These are phyloP conservation scores for Dictyostelium citrinum DNA, from an alignment of 78 protist species.

Conservation along the genomic window DNA sequence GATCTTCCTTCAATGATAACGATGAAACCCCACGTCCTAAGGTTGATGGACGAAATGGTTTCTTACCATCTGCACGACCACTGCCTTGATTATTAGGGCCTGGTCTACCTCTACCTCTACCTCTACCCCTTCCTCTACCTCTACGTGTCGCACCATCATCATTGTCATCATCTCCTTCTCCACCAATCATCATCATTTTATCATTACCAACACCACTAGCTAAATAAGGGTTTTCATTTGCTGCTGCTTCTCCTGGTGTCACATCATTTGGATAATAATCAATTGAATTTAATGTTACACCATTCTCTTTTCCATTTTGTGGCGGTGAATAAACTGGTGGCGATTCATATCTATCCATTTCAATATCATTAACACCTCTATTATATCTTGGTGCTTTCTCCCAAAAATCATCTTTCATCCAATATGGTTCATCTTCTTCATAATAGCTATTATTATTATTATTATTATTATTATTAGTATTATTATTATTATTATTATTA, in stretches of 20 bases:
- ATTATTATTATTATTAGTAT: not conserved
- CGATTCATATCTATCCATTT: conserved; percentile 34
- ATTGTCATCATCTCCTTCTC: not conserved
- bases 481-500: too few species aligned
- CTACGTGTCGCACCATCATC: not conserved
- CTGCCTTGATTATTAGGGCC: not conserved
- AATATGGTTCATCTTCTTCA: conserved; percentile 65
- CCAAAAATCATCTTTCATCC: conserved; percentile 81
- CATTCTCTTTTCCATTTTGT: not conserved
- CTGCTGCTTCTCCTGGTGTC: not conserved
- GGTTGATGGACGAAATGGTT: not conserved
- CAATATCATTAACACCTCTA: conserved; percentile 15
- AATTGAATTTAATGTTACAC: not conserved
- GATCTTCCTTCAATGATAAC: conserved; percentile 16
- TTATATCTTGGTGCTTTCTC: conserved; percentile 53
- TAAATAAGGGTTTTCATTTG: not conserved
- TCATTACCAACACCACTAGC: not conserved
- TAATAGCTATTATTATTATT: not conserved
- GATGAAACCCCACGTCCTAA: conserved; percentile 25
- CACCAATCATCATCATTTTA: not conserved
- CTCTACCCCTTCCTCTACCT: conserved; percentile 72
- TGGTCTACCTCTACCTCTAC: conserved; percentile 63
- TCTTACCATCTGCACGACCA: not conserved
- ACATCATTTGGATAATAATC: conserved; percentile 22
- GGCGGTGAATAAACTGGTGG: conserved; percentile 73